Percentiles rank a stretch among this genome's conserved stretches.
Conservation (phyloP, 495 filamentous ascomycete species). For the Talaromyces trachyspermus region DNA sequence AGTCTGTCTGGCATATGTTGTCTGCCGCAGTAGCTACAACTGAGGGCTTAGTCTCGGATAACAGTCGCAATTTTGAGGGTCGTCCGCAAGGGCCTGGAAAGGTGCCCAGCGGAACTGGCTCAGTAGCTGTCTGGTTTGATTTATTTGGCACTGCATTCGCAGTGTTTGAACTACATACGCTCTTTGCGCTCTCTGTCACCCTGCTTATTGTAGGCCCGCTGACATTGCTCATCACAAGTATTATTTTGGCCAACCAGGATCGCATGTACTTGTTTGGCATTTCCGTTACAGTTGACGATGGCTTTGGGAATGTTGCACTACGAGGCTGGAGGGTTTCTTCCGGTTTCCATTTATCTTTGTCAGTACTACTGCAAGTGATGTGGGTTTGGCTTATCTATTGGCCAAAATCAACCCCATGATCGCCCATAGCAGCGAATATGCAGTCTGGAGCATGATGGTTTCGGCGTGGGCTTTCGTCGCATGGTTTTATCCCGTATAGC, state of each 20-base stretch:
- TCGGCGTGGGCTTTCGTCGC: conserved; percentile 70
- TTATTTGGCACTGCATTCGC: conserved; percentile 76
- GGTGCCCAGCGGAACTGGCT: conserved; percentile 60
- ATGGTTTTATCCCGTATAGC: conserved; percentile 83
- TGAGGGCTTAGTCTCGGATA: conserved; percentile 61
- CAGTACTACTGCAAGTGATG: conserved; percentile 57
- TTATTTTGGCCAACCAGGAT: conserved; percentile 54
- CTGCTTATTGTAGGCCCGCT: conserved; percentile 72
- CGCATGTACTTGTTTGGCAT: conserved; percentile 80
- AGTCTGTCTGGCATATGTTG: conserved; percentile 91
- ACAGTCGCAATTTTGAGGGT: conserved; percentile 60
- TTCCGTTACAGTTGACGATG: conserved; percentile 48
- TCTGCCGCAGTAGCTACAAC: conserved; percentile 69
- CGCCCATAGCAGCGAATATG: conserved; percentile 76
- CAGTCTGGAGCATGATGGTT: conserved; percentile 81
- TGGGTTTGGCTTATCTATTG: conserved; percentile 70
- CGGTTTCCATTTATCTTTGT: conserved; percentile 72
- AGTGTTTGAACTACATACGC: conserved; percentile 66
- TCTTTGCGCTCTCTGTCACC: conserved; percentile 83
- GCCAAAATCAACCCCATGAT: conserved; percentile 81
- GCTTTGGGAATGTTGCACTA: conserved; percentile 54
- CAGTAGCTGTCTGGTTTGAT: conserved; percentile 86
- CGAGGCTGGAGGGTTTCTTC: conserved; percentile 72
- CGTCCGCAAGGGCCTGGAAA: conserved; percentile 48
- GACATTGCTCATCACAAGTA: conserved; percentile 58